These are phyloP conservation scores for Tothia fuscella DNA, from an alignment of 2,329 filamentous ascomycete genomes.

Conservation along the genomic window DNA sequence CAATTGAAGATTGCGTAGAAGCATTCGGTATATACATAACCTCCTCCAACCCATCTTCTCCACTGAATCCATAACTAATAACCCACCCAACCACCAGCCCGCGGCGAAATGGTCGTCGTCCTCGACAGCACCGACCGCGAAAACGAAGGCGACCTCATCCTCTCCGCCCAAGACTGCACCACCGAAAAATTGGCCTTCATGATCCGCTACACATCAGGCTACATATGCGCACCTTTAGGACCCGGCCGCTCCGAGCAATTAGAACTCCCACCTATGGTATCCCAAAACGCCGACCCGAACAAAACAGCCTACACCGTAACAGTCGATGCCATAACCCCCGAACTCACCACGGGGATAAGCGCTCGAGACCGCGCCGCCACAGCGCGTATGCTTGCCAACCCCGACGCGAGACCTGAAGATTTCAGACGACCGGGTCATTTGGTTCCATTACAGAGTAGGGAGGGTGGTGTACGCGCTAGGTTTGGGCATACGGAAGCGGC, in stretches of 20 bases:
- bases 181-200: slow-evolving; percentile 91
- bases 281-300: slow-evolving; percentile 66
- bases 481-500: slow-evolving; percentile 88
- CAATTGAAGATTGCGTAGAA: slow-evolving; percentile 12
- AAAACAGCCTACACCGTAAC: slow-evolving; percentile 88
- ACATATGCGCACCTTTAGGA: slow-evolving; percentile 79
- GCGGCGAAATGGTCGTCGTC: slow-evolving; percentile 86
- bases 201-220: slow-evolving; percentile 77
- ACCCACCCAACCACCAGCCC: slow-evolving; percentile 19
- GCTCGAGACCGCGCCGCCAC: slow-evolving; percentile 78
- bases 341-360: slow-evolving; percentile 78
- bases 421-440: slow-evolving; percentile 85
- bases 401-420: slow-evolving; percentile 40
- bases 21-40: slow-evolving; percentile 11
- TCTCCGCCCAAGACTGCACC: slow-evolving; percentile 75
- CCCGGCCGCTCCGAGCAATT: slow-evolving; percentile 57
- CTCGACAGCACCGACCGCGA: slow-evolving; percentile 87
- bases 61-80: not conserved
- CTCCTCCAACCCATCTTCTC: no score
- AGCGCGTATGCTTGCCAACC: slow-evolving; percentile 64
- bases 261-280: slow-evolving; percentile 81
- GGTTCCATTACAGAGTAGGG: slow-evolving; percentile 66
- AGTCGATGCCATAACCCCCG: slow-evolving; percentile 63
- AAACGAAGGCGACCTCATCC: slow-evolving; percentile 97
- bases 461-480: slow-evolving; percentile 69